A percentile compares a stretch with the other conserved stretches of the same genome.
phyloP scores from a whole-genome alignment of 2,329 filamentous ascomycete species.

The Botrytis deweyae region DNA sequence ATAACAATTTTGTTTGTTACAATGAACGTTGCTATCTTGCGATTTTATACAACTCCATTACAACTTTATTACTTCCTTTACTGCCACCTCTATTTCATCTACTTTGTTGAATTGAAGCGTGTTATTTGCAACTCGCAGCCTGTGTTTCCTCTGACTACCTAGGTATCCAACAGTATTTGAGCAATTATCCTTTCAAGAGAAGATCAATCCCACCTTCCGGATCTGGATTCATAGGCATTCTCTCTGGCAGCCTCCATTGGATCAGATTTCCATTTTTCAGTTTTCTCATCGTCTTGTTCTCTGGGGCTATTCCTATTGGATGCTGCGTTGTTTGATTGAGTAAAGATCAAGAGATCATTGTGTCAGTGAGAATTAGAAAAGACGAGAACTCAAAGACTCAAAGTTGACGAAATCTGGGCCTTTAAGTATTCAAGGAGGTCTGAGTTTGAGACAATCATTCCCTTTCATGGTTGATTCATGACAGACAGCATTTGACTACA shows the following conservation, averaged over 20 bases:
- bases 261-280: neutral
- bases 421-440: neutral
- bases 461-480: neutral
- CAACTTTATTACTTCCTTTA: neutral
- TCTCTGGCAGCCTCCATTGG: neutral
- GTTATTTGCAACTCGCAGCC: neutral
- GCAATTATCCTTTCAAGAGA: neutral
- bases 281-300: neutral
- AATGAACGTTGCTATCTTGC: neutral
- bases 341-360: neutral
- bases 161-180: neutral
- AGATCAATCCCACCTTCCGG: neutral
- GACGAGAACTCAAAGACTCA: neutral
- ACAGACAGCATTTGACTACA: neutral
- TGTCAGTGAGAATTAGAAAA: neutral
- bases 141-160: neutral
- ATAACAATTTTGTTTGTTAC: neutral
- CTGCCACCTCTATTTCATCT: neutral
- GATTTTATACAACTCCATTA: neutral
- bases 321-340: neutral
- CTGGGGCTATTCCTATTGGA: neutral
- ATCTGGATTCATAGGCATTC: neutral
- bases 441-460: neutral
- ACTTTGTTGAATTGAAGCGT: neutral
- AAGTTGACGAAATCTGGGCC: neutral